Base-by-base conservation (phyloP, 148 eudicot genomes). In the Fallopia convolvulus region DNA sequence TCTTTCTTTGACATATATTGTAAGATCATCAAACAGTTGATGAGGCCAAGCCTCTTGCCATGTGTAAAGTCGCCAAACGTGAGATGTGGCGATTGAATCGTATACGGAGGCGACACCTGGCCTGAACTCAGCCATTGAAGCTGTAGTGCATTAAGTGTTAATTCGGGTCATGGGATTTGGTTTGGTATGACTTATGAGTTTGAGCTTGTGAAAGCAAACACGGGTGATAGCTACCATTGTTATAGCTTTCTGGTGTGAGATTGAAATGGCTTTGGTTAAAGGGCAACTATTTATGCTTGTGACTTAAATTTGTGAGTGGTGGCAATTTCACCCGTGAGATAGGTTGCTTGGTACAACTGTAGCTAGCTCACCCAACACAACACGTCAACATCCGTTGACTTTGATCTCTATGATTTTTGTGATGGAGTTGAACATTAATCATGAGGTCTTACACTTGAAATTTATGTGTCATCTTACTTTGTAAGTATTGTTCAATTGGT, bases 141-240 rank as follows among this genome's bases (percentile, higher is more conserved):
- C 5, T 63, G 39, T 14, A 30, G 6, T 63, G 70, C 70, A 63
- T 63, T 63, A 63, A 63, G 15, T 30, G 70, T 3, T 63, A 63
- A 63, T 63, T 63, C 70, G 70, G 39, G 39, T 63, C 39, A 63
- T 63, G 70, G 5, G 17, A 55, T 55, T 55, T 32, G 70, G 70
- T 26, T 63, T 44, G 47, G 9, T 44, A 44, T 44, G 47, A 44
- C 47, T 44, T 44, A 44, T 44, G 47, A 44, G 47, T 44, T 44
- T 44, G 47, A 44, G 47, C 47, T 44, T 44, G 47, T 44, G 39
- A 30, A 12, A 63, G 36, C 3, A 63, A 10, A 32, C 70, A 63
- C 40, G 15, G 40, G 39, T 11, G 39, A 26, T 63, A 44, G 47
- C 47, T 44, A 44, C 47, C 10, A 0, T 44, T 44, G 8, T 44